Base-by-base conservation (phyloP, 192 early-diverging fungal species). In the Coemansia sp. region DNA sequence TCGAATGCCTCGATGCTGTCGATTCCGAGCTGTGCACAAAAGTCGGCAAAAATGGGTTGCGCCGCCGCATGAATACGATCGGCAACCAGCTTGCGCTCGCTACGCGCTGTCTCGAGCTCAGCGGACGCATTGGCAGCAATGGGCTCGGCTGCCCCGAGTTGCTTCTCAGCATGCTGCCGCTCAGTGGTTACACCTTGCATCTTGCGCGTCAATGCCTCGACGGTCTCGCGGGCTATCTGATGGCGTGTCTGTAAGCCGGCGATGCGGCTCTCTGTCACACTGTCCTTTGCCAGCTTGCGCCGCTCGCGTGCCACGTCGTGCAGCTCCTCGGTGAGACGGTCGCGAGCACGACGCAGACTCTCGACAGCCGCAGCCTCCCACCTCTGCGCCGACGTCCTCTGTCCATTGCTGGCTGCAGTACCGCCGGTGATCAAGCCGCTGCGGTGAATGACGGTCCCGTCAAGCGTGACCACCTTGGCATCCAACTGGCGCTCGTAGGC, bases 361-460 rank as follows among this genome's bases (percentile, higher is more conserved):
- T 95, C 94, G 14, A 97, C 77, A 17, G 92, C 91, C 15, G 84
- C 83, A 18, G 93, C 94, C 40, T 95, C 87, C 93, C 94, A 97
- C 30, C 87, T 64, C 40, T 83, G 76, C 14, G 81, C 75, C 49
- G 77, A 51, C 18, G 53, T 43, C 5, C 64, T 47, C 51, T 53
- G 57, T 36, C 59, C 20, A 70, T 75, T 15, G 36, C 57, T 5
- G 39, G 72, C 65, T 38, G 50, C 70, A 73, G 79, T 64, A 4
- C 88, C 88, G 53, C 89, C 97, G 3, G 95, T 98, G 37, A 99
- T 98, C 60, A 97, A 73, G 24, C 97, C 97, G 43, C 84, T 94
- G 55, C 91, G 94, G 70, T 98, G 95, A 58, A 99, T 91, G 18
- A 98, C 81, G 1, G 86, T 88, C 24, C 95, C 95, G 58, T 98